phyloP scores from a whole-genome alignment of 352 stramenopile genomes.

The Globisporangium irregulare region DNA sequence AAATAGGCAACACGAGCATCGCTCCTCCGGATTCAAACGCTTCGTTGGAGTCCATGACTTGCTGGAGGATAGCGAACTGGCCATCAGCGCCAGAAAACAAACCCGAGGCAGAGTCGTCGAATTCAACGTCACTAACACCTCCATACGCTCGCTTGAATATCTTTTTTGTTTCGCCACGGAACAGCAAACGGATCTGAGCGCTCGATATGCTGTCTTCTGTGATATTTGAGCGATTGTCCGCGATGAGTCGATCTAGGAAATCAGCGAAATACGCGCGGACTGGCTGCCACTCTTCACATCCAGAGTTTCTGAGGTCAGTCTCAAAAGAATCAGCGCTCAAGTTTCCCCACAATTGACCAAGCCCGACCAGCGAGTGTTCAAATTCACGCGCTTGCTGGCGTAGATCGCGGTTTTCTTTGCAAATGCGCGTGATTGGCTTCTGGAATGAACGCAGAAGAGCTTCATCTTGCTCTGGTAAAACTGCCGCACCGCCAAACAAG shows the following conservation, averaged over 20 bases:
- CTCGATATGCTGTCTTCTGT: not conserved
- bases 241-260: not conserved
- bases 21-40: constrained; percentile 15
- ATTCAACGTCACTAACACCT: not conserved
- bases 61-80: constrained; percentile 17
- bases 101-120: not conserved
- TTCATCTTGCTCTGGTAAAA: constrained; percentile 13
- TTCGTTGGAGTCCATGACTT: constrained; percentile 9
- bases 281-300: not conserved
- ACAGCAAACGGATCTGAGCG: constrained; percentile 17
- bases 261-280: not conserved
- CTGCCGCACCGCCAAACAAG: constrained; percentile 12
- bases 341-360: constrained; percentile 7
- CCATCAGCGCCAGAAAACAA: not conserved
- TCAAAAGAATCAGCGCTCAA: not conserved
- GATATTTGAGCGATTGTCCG: not conserved
- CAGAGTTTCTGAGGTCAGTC: not conserved
- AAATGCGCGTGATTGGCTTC: constrained; percentile 11
- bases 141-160: constrained; percentile 10
- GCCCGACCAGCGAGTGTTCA: not conserved
- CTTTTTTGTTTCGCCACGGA: constrained; percentile 14
- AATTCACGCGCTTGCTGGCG: not conserved
- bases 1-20: constrained; percentile 12
- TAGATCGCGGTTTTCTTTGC: constrained; percentile 1
- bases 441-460: constrained; percentile 16